Percentiles rank a stretch among this genome's conserved stretches.
These are phyloP conservation scores for Phoma sp. DNA, from an alignment of 2,329 filamentous ascomycete genomes.

Conservation along the genomic window DNA sequence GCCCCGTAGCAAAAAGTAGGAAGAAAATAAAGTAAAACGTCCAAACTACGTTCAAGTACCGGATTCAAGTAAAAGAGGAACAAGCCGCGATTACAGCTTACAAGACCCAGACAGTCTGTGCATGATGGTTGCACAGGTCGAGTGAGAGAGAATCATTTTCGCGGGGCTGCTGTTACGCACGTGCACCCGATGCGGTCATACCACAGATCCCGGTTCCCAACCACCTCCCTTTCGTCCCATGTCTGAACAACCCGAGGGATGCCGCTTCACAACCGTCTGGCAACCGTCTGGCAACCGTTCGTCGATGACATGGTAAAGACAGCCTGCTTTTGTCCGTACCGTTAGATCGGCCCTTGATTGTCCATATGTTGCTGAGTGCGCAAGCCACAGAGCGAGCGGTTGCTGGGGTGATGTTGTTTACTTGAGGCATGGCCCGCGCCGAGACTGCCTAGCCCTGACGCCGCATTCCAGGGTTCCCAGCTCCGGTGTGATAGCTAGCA, in stretches of 20 bases:
- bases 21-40: too few relatives aligned
- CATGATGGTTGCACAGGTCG: not conserved
- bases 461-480: constrained; percentile 21
- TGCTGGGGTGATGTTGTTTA: constrained; percentile 21
- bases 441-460: constrained; percentile 13
- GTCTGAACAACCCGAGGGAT: not conserved
- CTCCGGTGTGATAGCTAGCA: not conserved
- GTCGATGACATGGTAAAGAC: not conserved
- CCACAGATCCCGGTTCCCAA: constrained; percentile 4
- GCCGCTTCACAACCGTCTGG: not conserved
- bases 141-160: not conserved
- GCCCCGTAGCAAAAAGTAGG: not conserved
- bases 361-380: constrained; percentile 8
- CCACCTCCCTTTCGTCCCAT: constrained; percentile 10
- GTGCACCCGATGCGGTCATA: constrained; percentile 6
- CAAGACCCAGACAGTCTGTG: not conserved
- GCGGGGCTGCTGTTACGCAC: constrained; percentile 3
- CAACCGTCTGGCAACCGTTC: too few relatives aligned
- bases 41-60: not conserved
- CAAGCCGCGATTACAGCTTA: not conserved
- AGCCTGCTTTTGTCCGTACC: not conserved
- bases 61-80: not conserved
- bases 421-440: constrained; percentile 20
- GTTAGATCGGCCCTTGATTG: not conserved
- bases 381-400: constrained; percentile 6